phyloP scores from a whole-genome alignment of 495 filamentous ascomycete genomes.

The Hypoxylon trugodes region DNA sequence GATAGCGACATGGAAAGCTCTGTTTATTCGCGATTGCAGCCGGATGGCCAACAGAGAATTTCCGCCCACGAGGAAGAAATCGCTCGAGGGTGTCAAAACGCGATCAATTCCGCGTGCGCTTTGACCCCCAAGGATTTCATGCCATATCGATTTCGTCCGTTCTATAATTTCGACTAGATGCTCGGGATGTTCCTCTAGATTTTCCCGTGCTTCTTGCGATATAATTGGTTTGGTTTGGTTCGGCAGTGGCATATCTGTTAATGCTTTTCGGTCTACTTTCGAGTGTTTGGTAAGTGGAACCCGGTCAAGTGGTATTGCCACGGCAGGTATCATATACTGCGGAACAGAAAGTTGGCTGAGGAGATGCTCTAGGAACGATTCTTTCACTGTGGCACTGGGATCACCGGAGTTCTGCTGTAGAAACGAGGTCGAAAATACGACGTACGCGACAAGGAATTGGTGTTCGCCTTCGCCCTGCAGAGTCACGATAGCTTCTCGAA shows the following conservation, averaged over 20 bases:
- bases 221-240: no score
- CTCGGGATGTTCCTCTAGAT: no score
- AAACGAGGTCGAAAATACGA: constrained; percentile 30
- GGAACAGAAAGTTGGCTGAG: constrained; percentile 48
- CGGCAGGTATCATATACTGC: constrained; percentile 56
- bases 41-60: neutral
- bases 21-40: neutral
- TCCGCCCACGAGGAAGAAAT: neutral
- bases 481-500: constrained; percentile 49
- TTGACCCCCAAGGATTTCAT: no score
- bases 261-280: constrained; percentile 50
- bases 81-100: neutral
- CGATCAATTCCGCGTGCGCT: no score
- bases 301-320: constrained; percentile 45
- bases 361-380: constrained; percentile 9
- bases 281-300: constrained; percentile 52
- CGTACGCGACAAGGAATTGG: constrained; percentile 49
- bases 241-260: constrained; percentile 47
- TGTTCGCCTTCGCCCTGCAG: constrained; percentile 18
- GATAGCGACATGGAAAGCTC: neutral
- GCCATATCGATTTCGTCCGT: no score
- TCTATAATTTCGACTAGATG: no score
- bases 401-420: neutral
- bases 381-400: no score
- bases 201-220: no score